Conservation (phyloP, 2,329 filamentous ascomycete genomes). For the Arthrobotrys musiformis region DNA sequence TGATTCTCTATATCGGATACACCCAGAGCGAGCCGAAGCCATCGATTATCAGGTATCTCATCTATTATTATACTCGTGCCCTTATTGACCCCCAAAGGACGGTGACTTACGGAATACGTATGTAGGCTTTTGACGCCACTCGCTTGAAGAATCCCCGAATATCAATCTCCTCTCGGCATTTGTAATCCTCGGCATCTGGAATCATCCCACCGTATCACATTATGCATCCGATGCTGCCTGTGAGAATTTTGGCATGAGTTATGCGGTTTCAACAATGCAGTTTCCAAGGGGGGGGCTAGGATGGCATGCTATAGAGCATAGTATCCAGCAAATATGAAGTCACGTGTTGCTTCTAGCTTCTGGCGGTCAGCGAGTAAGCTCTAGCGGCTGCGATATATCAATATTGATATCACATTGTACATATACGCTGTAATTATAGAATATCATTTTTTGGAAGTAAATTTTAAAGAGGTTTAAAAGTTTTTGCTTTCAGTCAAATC, state of each 20-base stretch:
- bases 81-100: conserved; percentile 22
- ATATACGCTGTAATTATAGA: conserved; percentile 31
- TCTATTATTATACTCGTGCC: neutral
- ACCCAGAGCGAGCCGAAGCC: conserved; percentile 52
- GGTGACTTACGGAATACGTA: conserved; percentile 10
- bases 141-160: conserved; percentile 31
- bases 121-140: conserved; percentile 48
- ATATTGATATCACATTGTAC: conserved; percentile 11
- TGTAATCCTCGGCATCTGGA: conserved; percentile 23
- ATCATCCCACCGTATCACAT: conserved; percentile 10
- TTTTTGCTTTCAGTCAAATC: neutral
- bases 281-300: conserved; percentile 10
- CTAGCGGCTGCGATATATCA: neutral
- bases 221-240: neutral
- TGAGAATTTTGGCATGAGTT: neutral
- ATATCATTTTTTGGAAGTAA: neutral
- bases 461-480: too few species aligned
- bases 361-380: neutral
- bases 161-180: conserved; percentile 35
- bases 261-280: conserved; percentile 10
- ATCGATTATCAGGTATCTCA: conserved; percentile 49
- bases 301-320: neutral
- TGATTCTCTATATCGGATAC: conserved; percentile 55
- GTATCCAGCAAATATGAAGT: neutral
- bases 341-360: neutral